A percentile compares a stretch with the other conserved stretches of the same genome.
These are phyloP conservation scores for Petunia secreta DNA, from an alignment of 257 asterid genomes.

Conservation along the genomic window DNA sequence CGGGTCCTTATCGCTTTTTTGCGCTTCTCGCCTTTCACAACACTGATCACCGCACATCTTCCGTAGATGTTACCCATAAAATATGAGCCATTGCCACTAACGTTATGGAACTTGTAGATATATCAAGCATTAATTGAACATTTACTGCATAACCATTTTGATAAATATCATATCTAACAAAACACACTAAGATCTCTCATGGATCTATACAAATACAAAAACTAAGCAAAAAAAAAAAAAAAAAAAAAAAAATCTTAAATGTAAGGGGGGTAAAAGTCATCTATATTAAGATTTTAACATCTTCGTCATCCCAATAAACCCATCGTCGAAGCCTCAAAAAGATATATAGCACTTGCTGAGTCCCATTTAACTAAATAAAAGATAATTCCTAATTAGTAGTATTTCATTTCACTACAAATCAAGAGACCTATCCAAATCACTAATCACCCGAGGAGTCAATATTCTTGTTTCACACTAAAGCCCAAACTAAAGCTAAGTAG, in stretches of 20 bases:
- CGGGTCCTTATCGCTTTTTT: no score
- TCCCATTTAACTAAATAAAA: not conserved
- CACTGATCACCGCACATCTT: not conserved
- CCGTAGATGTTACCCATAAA: not conserved
- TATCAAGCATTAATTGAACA: not conserved
- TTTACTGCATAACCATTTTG: not conserved
- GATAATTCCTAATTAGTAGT: no score
- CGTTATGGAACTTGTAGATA: not conserved
- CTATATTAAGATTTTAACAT: no score
- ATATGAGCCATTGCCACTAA: not conserved
- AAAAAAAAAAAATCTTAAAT: no score
- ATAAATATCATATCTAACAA: not conserved
- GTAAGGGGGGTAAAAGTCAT: no score
- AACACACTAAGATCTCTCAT: no score
- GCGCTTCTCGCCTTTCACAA: no score
- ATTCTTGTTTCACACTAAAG: not conserved
- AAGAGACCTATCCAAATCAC: slow-evolving; percentile 1
- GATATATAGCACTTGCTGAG: not conserved
- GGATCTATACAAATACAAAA: no score
- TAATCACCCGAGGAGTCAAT: not conserved
- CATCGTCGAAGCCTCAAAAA: no score
- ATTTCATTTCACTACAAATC: not conserved
- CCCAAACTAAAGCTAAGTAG: not conserved
- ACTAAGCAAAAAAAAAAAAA: no score
- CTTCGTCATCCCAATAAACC: no score